These are phyloP conservation scores for Backusella tuberculispora DNA, from an alignment of 192 early-diverging fungal genomes.

Conservation along the genomic window DNA sequence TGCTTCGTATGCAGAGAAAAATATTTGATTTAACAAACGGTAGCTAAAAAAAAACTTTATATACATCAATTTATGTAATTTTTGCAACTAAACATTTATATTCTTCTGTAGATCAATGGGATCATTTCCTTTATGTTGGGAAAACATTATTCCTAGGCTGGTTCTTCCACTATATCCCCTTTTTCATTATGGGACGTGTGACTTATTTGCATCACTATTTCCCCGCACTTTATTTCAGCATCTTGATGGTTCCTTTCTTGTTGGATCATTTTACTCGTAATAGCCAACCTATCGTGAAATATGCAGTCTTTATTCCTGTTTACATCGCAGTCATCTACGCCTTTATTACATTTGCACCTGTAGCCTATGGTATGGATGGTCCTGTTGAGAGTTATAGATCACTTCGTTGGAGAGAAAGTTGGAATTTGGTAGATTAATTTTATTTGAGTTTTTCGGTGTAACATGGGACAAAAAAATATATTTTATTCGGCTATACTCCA, in stretches of 20 bases:
- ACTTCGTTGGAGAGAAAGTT: conserved; percentile 74
- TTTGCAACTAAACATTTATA: conserved; percentile 11
- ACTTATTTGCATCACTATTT: conserved; percentile 98
- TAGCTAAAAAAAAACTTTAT: conserved; percentile 31
- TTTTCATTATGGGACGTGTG: conserved; percentile 96
- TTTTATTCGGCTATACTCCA: conserved; percentile 13
- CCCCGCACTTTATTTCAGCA: conserved; percentile 94
- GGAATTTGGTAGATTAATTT: conserved; percentile 65
- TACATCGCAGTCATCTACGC: conserved; percentile 48
- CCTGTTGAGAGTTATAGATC: conserved; percentile 60
- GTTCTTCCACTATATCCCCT: conserved; percentile 93
- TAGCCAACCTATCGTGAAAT: conserved; percentile 13
- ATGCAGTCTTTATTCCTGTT: conserved; percentile 47
- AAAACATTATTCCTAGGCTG: conserved; percentile 84
- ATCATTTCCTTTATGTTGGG: conserved; percentile 69
- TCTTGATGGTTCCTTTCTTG: conserved; percentile 76
- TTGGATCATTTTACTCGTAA: conserved; percentile 71
- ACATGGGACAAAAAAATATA: not conserved
- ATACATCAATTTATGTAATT: not conserved
- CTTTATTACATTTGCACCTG: conserved; percentile 79
- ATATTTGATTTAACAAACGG: conserved; percentile 54
- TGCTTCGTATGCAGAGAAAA: conserved; percentile 67
- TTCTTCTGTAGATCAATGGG: conserved; percentile 53
- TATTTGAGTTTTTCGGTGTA: not conserved
- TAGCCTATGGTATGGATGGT: conserved; percentile 81